Evolutionary conservation across 2,329 filamentous ascomycete species (phyloP).

Genomic region (Cladosporium phlei): DNA sequence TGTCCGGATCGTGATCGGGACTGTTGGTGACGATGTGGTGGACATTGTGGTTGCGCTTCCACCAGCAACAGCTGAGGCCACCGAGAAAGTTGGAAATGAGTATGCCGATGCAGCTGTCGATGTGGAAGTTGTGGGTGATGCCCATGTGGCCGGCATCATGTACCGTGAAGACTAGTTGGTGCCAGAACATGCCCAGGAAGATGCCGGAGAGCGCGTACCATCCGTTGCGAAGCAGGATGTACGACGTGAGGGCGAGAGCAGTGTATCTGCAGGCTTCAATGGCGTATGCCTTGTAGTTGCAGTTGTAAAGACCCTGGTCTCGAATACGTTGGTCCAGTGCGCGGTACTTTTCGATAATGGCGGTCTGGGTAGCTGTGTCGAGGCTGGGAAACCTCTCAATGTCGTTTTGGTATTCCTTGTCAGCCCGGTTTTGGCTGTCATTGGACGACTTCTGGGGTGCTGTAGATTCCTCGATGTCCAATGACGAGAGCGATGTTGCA

Average conservation of each 20-base stretch:
- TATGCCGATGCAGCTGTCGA: constrained; percentile 82
- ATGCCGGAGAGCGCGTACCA: constrained; percentile 59
- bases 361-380: constrained; percentile 67
- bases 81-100: constrained; percentile 85
- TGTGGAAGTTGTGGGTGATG: constrained; percentile 84
- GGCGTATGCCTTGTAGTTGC: constrained; percentile 75
- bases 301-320: constrained; percentile 73
- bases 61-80: constrained; percentile 89
- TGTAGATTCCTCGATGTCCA: constrained; percentile 37
- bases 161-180: constrained; percentile 87
- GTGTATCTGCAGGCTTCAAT: constrained; percentile 70
- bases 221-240: constrained; percentile 43
- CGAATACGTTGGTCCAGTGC: constrained; percentile 66
- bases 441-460: constrained; percentile 42
- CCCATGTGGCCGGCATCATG: constrained; percentile 97
- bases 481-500: constrained; percentile 56
- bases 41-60: constrained; percentile 94
- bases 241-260: constrained; percentile 58
- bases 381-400: constrained; percentile 74
- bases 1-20: constrained; percentile 93
- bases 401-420: constrained; percentile 70
- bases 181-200: constrained; percentile 81
- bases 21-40: constrained; percentile 96
- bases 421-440: constrained; percentile 66
- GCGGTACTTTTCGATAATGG: constrained; percentile 78